phyloP scores from a whole-genome alignment of 2,329 filamentous ascomycete genomes.

The Colletotrichum navitas region DNA sequence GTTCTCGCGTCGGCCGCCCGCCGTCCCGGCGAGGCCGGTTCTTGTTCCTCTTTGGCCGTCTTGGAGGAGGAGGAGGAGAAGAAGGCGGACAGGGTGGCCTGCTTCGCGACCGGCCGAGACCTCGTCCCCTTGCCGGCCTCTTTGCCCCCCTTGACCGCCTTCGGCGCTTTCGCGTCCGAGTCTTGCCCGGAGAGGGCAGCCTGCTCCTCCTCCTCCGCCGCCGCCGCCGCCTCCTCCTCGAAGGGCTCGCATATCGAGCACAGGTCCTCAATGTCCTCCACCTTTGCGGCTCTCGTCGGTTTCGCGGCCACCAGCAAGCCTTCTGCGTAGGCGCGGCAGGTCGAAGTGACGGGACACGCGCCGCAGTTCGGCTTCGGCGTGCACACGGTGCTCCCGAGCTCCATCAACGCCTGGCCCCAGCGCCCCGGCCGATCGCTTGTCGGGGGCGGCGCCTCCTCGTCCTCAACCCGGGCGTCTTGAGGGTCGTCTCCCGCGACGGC shows the following conservation, averaged over 20 bases:
- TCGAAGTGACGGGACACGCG: conserved; percentile 62
- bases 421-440: conserved; percentile 66
- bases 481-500: conserved; percentile 58
- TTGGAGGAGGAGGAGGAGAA: conserved; percentile 49
- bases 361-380: conserved; percentile 69
- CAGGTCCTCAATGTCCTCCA: conserved; percentile 63
- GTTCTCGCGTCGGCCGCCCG: conserved; percentile 38
- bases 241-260: conserved; percentile 64
- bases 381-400: conserved; percentile 73
- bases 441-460: conserved; percentile 22
- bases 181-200: conserved; percentile 25
- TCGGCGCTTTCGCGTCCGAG: conserved; percentile 31
- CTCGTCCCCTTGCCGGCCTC: conserved; percentile 17
- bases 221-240: conserved; percentile 52
- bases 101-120: conserved; percentile 43
- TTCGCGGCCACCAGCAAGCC: conserved; percentile 52
- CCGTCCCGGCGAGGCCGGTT: conserved; percentile 4
- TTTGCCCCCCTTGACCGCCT: conserved; percentile 19
- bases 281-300: conserved; percentile 38
- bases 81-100: conserved; percentile 54
- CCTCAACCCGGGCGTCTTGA: conserved; percentile 40
- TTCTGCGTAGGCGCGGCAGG: conserved; percentile 65
- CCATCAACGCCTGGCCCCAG: conserved; percentile 76
- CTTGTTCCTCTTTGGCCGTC: conserved; percentile 25
- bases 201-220: conserved; percentile 42